Evolutionary conservation across 2,329 filamentous ascomycete species (phyloP), one percentile per base, ranked within the genome.

Genomic region (Talaromyces atroroseus): DNA sequence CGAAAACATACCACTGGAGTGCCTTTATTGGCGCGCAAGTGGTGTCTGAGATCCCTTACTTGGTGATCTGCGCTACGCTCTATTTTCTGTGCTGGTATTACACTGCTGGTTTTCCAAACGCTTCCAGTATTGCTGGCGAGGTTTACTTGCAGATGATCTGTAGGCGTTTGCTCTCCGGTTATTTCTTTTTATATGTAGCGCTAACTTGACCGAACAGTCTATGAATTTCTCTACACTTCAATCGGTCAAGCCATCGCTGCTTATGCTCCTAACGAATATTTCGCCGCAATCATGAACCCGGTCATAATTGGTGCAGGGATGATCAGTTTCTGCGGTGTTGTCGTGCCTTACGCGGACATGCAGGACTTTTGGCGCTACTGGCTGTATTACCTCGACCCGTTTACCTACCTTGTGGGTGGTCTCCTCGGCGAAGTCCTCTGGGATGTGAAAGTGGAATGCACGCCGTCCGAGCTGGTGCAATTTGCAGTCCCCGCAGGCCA

Each of bases 1-100:
- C 76, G 16, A 83, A 83, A 71, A 83, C 80, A 68, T 84, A 84
- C 65, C 77, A 75, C 16, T 85, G 82, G 82, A 63, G 81, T 2
- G 78, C 82, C 1, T 85, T 85, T 52, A 79, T 81, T 1, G 80
- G 79, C 0, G 81, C 76, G 0, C 72, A 82, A 1, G 73, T 76
- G 6, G 67, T 78, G 5, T 75, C 77, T 0, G 78, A 80, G 56
- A 70, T 80, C 0, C 76, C 76, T 0, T 76, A 76, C 48, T 65
- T 77, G 12, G 67, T 74, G n/a, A 56, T 78, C 38, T 78, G 75
- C 40, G 76, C 71, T 3, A 72, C 76, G 8, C 59, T 75, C 3
- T 79, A 77, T 61, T 80, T 76, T 58, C 66, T 68, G 45, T 82
- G 79, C 62, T 85, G 81, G 80, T 85, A 84, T 64, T 85, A 78